Percentiles rank a stretch among this genome's conserved stretches.
These are phyloP conservation scores for Plasmodium inui DNA, from an alignment of 169 alveolate species.

Conservation along the genomic window DNA sequence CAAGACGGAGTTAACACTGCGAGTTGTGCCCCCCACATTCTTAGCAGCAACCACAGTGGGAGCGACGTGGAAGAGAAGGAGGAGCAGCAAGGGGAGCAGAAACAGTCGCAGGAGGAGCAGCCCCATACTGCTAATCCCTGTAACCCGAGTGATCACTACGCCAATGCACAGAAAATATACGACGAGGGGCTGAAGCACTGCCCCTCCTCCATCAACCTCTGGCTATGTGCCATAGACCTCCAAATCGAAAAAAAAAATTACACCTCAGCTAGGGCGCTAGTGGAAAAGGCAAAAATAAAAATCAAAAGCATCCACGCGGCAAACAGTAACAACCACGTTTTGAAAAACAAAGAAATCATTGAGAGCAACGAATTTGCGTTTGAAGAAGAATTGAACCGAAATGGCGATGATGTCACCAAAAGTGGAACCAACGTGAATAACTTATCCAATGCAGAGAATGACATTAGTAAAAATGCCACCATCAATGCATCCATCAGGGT, in stretches of 20 bases:
- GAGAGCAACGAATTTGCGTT: conserved; percentile 73
- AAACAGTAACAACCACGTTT: conserved; percentile 82
- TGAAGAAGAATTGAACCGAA: conserved; percentile 72
- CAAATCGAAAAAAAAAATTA: conserved; percentile 83
- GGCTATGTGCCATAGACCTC: conserved; percentile 92
- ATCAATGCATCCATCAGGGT: conserved; percentile 74
- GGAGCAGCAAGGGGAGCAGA: background rate
- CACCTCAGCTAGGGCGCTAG: conserved; percentile 92
- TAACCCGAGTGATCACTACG: background rate
- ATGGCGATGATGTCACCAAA: conserved; percentile 73
- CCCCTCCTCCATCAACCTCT: conserved; percentile 86
- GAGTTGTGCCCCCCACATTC: background rate
- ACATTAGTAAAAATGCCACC: conserved; percentile 70
- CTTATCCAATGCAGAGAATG: conserved; percentile 21
- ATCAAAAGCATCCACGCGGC: conserved; percentile 88
- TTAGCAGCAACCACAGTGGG: background rate
- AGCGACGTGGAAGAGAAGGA: too few species aligned
- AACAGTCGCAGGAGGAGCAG: background rate
- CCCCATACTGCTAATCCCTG: background rate
- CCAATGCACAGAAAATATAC: conserved; percentile 72
- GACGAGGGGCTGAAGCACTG: conserved; percentile 82
- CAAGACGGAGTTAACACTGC: background rate
- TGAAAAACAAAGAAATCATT: conserved; percentile 76
- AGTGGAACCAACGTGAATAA: conserved; percentile 29
- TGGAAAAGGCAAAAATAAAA: conserved; percentile 89